Evolutionary conservation across 345 rosid species (phyloP).

Genomic region (Cardamine occulta): DNA sequence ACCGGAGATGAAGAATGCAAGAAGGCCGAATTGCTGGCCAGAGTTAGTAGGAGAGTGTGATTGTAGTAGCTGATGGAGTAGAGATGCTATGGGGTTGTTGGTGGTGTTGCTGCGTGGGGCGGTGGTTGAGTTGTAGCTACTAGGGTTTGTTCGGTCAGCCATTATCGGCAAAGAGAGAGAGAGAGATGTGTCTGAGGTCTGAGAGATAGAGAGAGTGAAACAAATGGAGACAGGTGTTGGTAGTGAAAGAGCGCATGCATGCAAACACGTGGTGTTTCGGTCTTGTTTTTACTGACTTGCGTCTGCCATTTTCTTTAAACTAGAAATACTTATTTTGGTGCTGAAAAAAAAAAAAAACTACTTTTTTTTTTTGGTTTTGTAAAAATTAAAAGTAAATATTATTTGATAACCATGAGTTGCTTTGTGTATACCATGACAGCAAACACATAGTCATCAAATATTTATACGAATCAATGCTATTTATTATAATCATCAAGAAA

Average conservation of each 20-base stretch:
- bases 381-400: too few species aligned
- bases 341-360: too few species aligned
- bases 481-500: too few species aligned
- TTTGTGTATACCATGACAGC: too few species aligned
- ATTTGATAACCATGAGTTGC: too few species aligned
- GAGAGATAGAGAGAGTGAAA: conserved; percentile 1
- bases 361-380: too few species aligned
- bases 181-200: conserved; percentile 18
- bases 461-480: too few species aligned
- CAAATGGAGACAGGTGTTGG: conserved; percentile 29
- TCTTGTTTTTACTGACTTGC: conserved; percentile 29
- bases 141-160: conserved; percentile 36
- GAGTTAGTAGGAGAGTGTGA: conserved; percentile 58
- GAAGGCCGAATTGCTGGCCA: conserved; percentile 58
- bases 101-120: conserved; percentile 24
- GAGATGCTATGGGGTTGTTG: conserved; percentile 38
- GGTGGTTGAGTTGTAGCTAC: conserved; percentile 44
- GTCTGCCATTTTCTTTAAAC: not conserved
- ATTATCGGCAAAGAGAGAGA: conserved; percentile 2
- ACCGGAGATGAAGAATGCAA: conserved; percentile 60
- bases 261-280: conserved; percentile 40
- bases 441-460: too few species aligned
- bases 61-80: conserved; percentile 61
- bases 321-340: too few species aligned
- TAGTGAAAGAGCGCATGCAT: conserved; percentile 40